Evolutionary conservation across 2,329 filamentous ascomycete species (phyloP), one percentile per base, ranked within the genome.

Genomic region (Verticillium dahliae): DNA sequence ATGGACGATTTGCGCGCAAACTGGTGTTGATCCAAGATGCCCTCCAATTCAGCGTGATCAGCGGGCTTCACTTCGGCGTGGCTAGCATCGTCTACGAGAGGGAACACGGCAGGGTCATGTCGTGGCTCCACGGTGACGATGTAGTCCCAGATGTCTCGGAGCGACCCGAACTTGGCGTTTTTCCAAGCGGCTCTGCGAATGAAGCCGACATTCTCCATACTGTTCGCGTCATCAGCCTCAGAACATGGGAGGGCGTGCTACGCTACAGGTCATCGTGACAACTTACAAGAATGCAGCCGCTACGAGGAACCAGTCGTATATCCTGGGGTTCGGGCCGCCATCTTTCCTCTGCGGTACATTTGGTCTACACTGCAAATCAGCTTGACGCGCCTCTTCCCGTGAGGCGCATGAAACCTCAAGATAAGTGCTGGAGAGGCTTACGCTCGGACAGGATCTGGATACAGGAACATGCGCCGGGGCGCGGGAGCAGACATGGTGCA

Each of bases 81-180:
- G 4, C 7, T n/a, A 1, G 38, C n/a, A 22, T 31, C 35, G 10
- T 58, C 57, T 31, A 50, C 38, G 38, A 58, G 9, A 6, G 79
- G 79, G 1, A 80, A 69, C 6, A 82, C 71, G 1, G 77, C 75
- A 0, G 80, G 79, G 31, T 80, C 78, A 62, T 76, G 80, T 54
- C 76, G 72, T 2, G 78, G 78, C 65, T 78, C 77, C 55, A 73
- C 83, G 57, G 82, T 74, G 56, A 83, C 76, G 39, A 91, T 70
- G 14, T 71, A 75, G 15, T 80, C 72, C 27, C 77, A 76, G 61
- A 86, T 79, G 38, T 81, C 75, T 57, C 84, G 83, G 52, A 90
- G 76, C 3, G 75, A 73, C 56, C 74, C 76, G 69, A 91, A 90
- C 41, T 86, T 85, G 33, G 86, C 86, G 71, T 87, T 87, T 35